phyloP scores from a whole-genome alignment of 352 stramenopile species.

The Pythium graminicola region DNA sequence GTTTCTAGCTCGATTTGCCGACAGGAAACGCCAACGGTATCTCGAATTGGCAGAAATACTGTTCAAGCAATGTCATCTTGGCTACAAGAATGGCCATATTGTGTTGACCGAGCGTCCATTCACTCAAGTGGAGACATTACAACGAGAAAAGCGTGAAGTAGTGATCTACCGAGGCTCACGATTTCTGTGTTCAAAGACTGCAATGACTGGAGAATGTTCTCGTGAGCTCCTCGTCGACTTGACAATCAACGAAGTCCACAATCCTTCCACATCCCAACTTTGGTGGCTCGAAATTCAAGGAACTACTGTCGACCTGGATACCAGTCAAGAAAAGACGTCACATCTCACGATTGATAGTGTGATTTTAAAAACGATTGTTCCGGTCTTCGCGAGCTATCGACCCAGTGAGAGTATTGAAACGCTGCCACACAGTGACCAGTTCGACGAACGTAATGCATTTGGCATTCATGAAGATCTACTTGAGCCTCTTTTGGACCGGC shows the following conservation, averaged over 20 bases:
- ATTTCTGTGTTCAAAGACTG: conserved; percentile 18
- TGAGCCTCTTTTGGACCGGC: conserved; percentile 31
- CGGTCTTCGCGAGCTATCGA: conserved; percentile 44
- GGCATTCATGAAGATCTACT: conserved; percentile 51
- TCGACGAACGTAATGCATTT: conserved; percentile 30
- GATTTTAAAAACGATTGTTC: conserved; percentile 28
- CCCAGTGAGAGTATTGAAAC: conserved; percentile 34
- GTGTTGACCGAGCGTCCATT: conserved; percentile 38
- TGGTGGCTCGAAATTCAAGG: conserved; percentile 64
- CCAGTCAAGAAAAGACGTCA: conserved; percentile 4
- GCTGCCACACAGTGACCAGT: neutral
- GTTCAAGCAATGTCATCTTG: conserved; percentile 36
- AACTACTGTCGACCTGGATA: conserved; percentile 20
- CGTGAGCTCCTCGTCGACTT: conserved; percentile 29
- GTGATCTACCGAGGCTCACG: conserved; percentile 47
- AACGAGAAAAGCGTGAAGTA: conserved; percentile 15
- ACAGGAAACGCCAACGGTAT: conserved; percentile 30
- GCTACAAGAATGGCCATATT: conserved; percentile 67
- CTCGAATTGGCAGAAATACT: conserved; percentile 43
- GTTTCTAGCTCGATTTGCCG: conserved; percentile 24
- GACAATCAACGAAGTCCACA: conserved; percentile 47
- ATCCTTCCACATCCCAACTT: conserved; percentile 36
- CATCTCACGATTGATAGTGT: conserved; percentile 33
- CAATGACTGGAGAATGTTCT: too few species aligned
- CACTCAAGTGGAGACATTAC: neutral